phyloP scores from a whole-genome alignment of 768 basidiomycete species.

The Infundibulicybe gibba region DNA sequence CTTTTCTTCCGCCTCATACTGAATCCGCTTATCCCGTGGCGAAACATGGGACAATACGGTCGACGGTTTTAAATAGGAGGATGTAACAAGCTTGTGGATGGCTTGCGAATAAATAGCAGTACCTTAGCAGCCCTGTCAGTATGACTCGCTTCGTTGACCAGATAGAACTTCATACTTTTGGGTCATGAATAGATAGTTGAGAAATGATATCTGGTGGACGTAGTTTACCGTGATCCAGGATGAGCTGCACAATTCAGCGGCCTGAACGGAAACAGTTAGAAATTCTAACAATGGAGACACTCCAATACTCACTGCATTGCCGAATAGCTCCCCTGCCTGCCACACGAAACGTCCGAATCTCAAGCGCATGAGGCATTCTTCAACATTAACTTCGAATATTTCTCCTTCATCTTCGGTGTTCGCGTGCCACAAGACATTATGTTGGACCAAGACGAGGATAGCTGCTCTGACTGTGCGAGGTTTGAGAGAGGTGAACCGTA shows the following conservation, averaged over 20 bases:
- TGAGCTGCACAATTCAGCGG: slow-evolving; percentile 69
- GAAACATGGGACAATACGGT: slow-evolving; percentile 76
- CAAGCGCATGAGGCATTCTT: slow-evolving; percentile 79
- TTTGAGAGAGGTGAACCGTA: slow-evolving; percentile 66
- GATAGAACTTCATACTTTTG: slow-evolving; percentile 40
- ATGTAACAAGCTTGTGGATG: slow-evolving; percentile 67
- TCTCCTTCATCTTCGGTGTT: slow-evolving; percentile 68
- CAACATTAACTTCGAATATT: slow-evolving; percentile 76
- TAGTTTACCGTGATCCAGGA: slow-evolving; percentile 87
- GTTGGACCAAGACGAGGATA: slow-evolving; percentile 81
- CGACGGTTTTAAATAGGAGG: slow-evolving; percentile 75
- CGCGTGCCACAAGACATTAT: slow-evolving; percentile 88
- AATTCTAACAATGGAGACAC: slow-evolving; percentile 1
- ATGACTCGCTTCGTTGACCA: neutral
- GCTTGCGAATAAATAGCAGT: slow-evolving; percentile 51
- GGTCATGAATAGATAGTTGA: slow-evolving; percentile 45
- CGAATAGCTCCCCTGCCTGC: slow-evolving; percentile 69
- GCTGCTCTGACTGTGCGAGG: slow-evolving; percentile 65
- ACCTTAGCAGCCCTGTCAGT: slow-evolving; percentile 10
- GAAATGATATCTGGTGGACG: slow-evolving; percentile 67
- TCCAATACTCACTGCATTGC: slow-evolving; percentile 54
- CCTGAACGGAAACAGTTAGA: slow-evolving; percentile 38
- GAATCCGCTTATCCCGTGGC: slow-evolving; percentile 74
- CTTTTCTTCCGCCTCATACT: slow-evolving; percentile 79
- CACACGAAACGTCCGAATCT: slow-evolving; percentile 82